These are phyloP conservation scores for Starmerella riodocensis DNA, from an alignment of 805 yeast species.

Conservation along the genomic window DNA sequence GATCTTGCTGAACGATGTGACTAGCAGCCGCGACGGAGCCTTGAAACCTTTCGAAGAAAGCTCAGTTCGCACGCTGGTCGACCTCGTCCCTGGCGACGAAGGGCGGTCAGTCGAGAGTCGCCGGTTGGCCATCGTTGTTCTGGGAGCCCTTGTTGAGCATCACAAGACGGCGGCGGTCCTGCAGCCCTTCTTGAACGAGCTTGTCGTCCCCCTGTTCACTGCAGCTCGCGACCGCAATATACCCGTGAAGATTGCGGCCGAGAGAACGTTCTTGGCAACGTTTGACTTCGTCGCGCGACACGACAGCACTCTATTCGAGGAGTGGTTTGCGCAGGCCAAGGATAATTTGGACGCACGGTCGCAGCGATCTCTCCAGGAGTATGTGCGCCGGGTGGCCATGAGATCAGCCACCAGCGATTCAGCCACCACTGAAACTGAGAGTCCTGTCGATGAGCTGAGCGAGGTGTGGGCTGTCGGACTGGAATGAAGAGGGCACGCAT, in stretches of 20 bases:
- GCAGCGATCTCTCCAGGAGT: conserved; percentile 68
- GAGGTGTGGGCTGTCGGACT: conserved; percentile 17
- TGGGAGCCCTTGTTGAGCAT: conserved; percentile 57
- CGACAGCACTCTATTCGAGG: conserved; percentile 38
- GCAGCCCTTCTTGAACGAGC: conserved; percentile 38
- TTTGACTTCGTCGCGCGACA: conserved; percentile 55
- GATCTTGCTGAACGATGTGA: conserved; percentile 35
- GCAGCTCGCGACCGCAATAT: conserved; percentile 79
- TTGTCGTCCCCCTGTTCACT: conserved; percentile 64
- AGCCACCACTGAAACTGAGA: conserved; percentile 71
- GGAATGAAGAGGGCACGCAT: too few species aligned
- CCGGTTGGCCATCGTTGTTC: conserved; percentile 60
- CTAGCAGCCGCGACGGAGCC: conserved; percentile 20
- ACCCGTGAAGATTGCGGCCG: conserved; percentile 90
- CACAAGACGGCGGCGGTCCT: conserved; percentile 41
- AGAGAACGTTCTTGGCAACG: conserved; percentile 66
- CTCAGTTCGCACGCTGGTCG: conserved; percentile 33
- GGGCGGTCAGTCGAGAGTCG: conserved; percentile 63
- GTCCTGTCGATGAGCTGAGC: conserved; percentile 55
- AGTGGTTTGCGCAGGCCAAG: conserved; percentile 42
- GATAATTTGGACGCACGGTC: conserved; percentile 21
- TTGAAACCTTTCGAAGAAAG: conserved; percentile 28
- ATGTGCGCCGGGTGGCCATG: conserved; percentile 77
- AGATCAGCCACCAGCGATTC: conserved; percentile 78
- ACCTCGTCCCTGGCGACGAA: conserved; percentile 40